These are phyloP conservation scores for Chenopodium suecicum DNA, from an alignment of 148 eudicot genomes.

Conservation along the genomic window DNA sequence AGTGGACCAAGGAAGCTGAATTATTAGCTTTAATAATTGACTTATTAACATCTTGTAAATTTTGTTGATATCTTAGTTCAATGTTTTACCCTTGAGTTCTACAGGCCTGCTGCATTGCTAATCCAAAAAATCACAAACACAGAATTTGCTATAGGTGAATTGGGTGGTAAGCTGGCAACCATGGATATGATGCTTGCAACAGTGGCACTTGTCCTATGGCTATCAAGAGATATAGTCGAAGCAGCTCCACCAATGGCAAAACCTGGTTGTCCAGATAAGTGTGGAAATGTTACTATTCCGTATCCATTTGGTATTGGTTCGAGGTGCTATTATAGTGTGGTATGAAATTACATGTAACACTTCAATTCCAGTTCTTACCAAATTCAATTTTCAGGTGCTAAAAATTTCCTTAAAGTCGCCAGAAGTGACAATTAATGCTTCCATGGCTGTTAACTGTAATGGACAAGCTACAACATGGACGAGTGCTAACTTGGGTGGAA, in stretches of 20 bases:
- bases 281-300: slow-evolving; percentile 15
- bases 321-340: slow-evolving; percentile 11
- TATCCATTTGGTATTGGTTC: slow-evolving; percentile 25
- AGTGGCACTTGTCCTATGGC: background rate
- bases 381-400: slow-evolving; percentile 20
- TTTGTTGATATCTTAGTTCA: background rate
- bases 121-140: background rate
- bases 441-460: slow-evolving; percentile 14
- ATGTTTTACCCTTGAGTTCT: background rate
- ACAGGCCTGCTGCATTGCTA: background rate
- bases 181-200: background rate
- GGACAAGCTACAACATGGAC: slow-evolving; percentile 3
- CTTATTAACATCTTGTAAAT: background rate
- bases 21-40: background rate
- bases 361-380: slow-evolving; percentile 10
- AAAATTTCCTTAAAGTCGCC: background rate
- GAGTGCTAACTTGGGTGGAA: slow-evolving; percentile 15
- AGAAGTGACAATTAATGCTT: slow-evolving; percentile 9
- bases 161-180: background rate
- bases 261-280: slow-evolving; percentile 15
- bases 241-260: slow-evolving; percentile 12
- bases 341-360: slow-evolving; percentile 14
- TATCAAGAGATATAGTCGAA: background rate
- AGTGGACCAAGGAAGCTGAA: background rate
- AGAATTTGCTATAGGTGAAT: background rate